Evolutionary conservation across 2,329 filamentous ascomycete species (phyloP).

Genomic region (Berkeleyomyces rouxiae): DNA sequence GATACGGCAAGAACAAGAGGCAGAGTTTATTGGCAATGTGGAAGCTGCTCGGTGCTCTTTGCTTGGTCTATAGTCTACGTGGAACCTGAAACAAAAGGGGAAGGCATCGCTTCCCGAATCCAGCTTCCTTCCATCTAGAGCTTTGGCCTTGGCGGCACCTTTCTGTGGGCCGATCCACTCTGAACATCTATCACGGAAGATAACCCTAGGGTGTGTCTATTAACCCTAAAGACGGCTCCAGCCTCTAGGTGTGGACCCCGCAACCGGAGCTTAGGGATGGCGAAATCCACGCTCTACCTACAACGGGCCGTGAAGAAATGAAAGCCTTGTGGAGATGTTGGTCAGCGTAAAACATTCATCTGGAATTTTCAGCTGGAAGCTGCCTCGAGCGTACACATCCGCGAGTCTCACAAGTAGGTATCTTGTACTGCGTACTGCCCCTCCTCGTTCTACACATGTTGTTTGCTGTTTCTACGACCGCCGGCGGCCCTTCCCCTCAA

Average conservation of each 20-base stretch:
- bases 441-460: neutral
- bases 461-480: neutral
- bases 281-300: slow-evolving; percentile 9
- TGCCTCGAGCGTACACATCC: neutral
- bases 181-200: neutral
- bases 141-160: slow-evolving; percentile 3
- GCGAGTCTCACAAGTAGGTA: neutral
- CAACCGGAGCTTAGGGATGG: slow-evolving; percentile 4
- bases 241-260: neutral
- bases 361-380: neutral
- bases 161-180: neutral
- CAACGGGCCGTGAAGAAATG: neutral
- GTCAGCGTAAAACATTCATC: neutral
- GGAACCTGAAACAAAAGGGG: slow-evolving; percentile 9
- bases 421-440: neutral
- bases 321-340: neutral
- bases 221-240: neutral
- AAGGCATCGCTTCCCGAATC: slow-evolving; percentile 6
- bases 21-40: neutral
- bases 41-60: neutral
- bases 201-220: neutral
- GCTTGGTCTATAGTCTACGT: neutral
- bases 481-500: neutral
- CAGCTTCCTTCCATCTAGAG: slow-evolving; percentile 13
- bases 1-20: neutral